These are phyloP conservation scores for Gynostemma pentaphyllum DNA, from an alignment of 306 rosid species.

Conservation along the genomic window DNA sequence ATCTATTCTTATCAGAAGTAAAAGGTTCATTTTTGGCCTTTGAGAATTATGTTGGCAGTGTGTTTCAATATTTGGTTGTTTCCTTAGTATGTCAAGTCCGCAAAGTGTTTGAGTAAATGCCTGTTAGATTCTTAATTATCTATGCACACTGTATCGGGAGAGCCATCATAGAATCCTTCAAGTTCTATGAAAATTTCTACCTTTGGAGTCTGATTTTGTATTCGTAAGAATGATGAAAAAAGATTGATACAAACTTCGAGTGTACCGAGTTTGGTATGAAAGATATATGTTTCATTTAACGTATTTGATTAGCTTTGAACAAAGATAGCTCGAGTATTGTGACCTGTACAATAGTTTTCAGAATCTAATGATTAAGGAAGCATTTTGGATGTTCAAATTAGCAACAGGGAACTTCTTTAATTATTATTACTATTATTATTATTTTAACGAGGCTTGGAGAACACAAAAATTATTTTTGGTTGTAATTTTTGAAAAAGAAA, in stretches of 20 bases:
- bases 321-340: not conserved
- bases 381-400: not conserved
- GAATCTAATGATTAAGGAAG: not conserved
- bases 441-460: not conserved
- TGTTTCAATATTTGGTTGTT: not conserved
- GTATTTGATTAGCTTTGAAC: not conserved
- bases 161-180: not conserved
- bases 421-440: not conserved
- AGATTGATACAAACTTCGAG: not conserved
- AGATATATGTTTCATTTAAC: not conserved
- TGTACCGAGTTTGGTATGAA: not conserved
- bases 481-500: not conserved
- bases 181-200: not conserved
- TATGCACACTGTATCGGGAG: not conserved
- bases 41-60: not conserved
- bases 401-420: not conserved
- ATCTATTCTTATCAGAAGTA: not conserved
- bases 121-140: not conserved
- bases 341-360: not conserved
- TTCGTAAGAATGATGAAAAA: not conserved
- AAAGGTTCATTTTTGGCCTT: not conserved
- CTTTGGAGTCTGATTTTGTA: not conserved
- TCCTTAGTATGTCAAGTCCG: not conserved
- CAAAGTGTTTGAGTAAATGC: not conserved
- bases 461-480: not conserved